Evolutionary conservation across 768 basidiomycete species (phyloP).

Genomic region (Tubosaeta sp.): DNA sequence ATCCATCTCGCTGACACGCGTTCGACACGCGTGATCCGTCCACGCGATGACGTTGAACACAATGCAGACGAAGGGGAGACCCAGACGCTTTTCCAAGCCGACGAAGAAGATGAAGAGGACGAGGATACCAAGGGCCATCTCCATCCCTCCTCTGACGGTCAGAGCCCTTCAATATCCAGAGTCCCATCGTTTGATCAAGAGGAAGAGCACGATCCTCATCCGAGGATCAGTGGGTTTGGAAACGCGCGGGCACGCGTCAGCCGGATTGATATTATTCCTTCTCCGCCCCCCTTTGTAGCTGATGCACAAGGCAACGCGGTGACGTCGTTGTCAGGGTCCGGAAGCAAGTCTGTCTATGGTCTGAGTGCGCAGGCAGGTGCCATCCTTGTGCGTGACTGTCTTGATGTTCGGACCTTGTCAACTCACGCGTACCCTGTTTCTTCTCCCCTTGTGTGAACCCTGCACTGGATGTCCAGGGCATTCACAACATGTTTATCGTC

Average conservation of each 20-base stretch:
- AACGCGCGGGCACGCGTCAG: slow-evolving; percentile 49
- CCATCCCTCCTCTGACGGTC: background rate
- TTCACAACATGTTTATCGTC: slow-evolving; percentile 93
- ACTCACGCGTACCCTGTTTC: background rate
- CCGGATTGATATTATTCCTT: slow-evolving; percentile 32
- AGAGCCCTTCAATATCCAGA: background rate
- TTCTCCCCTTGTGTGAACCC: background rate
- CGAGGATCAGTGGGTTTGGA: slow-evolving; percentile 30
- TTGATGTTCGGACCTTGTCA: background rate
- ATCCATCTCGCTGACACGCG: slow-evolving; percentile 40
- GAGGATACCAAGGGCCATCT: slow-evolving; percentile 1
- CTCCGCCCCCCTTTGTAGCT: slow-evolving; percentile 8
- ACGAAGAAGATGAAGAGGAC: slow-evolving; percentile 23
- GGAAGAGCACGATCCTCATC: slow-evolving; percentile 10
- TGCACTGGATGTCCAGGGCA: slow-evolving; percentile 52
- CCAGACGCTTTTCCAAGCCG: slow-evolving; percentile 16
- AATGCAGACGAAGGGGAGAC: slow-evolving; percentile 26
- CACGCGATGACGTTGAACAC: slow-evolving; percentile 15
- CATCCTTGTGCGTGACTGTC: slow-evolving; percentile 57
- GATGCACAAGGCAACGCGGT: slow-evolving; percentile 18
- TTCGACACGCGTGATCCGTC: slow-evolving; percentile 9
- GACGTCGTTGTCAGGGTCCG: slow-evolving; percentile 9
- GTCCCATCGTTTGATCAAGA: slow-evolving; percentile 6
- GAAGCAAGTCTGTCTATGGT: slow-evolving; percentile 23
- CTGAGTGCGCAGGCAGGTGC: slow-evolving; percentile 85